Evolutionary conservation across 2,329 filamentous ascomycete species (phyloP).

Genomic region (Fusarium setosum): DNA sequence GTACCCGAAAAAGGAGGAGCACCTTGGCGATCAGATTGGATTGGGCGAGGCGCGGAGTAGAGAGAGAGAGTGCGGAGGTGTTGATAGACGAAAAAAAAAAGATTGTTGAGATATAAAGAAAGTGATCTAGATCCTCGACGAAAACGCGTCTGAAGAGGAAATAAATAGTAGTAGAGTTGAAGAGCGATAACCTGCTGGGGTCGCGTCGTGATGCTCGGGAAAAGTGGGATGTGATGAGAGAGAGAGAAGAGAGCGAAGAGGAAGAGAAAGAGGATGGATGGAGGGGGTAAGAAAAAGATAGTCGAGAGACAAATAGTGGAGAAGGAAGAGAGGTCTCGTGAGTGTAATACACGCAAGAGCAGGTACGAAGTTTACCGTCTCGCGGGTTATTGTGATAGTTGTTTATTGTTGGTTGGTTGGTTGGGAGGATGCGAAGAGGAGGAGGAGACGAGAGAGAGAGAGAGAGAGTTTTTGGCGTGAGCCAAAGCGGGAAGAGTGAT

Average conservation of each 20-base stretch:
- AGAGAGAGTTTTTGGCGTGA: not conserved
- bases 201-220: conserved; percentile 31
- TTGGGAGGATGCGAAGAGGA: not conserved
- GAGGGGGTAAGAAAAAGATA: conserved; percentile 16
- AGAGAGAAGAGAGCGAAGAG: conserved; percentile 6
- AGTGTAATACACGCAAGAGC: conserved; percentile 31
- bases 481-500: conserved; percentile 13
- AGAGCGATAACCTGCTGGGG: not conserved
- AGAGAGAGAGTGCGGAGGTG: conserved; percentile 12
- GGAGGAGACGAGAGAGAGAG: not conserved
- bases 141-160: conserved; percentile 11
- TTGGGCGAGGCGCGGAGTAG: too few relatives aligned
- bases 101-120: not conserved
- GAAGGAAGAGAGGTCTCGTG: conserved; percentile 29
- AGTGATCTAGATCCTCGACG: conserved; percentile 15
- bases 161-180: conserved; percentile 2
- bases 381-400: too few relatives aligned
- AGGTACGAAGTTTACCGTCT: not conserved
- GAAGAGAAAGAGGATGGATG: conserved; percentile 15
- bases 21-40: conserved; percentile 21
- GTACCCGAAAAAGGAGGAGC: conserved; percentile 33
- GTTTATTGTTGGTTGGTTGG: not conserved
- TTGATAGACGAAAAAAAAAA: conserved; percentile 4
- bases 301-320: conserved; percentile 23
- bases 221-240: conserved; percentile 30